phyloP scores from a whole-genome alignment of 1,284 basidiomycete species.

The Ganoderma multipileum region DNA sequence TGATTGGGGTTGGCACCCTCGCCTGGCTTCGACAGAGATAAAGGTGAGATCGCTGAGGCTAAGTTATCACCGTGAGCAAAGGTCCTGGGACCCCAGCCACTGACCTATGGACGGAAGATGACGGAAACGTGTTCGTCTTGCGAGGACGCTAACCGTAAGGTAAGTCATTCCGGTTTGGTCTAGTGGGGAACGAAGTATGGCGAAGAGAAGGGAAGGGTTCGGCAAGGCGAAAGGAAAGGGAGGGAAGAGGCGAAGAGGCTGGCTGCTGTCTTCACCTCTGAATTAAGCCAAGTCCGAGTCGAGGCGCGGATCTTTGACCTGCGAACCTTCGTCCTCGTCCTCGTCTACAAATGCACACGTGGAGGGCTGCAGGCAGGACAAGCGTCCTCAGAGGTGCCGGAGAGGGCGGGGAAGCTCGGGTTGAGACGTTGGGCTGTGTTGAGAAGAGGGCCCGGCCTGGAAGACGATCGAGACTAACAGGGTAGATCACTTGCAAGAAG shows the following conservation, averaged over 20 bases:
- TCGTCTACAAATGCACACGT: too few species aligned
- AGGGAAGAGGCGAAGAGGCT: too few species aligned
- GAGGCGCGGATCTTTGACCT: background rate
- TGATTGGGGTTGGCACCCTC: background rate
- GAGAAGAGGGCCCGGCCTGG: background rate
- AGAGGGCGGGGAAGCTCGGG: background rate
- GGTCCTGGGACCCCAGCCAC: background rate
- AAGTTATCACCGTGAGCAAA: background rate
- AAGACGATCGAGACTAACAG: background rate
- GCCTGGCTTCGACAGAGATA: background rate
- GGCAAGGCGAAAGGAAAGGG: background rate
- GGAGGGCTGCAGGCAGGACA: background rate
- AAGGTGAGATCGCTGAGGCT: background rate
- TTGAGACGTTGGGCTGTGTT: background rate
- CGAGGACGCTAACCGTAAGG: background rate
- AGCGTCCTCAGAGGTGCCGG: background rate
- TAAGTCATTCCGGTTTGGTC: background rate
- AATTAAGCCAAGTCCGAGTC: background rate
- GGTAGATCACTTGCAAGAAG: background rate
- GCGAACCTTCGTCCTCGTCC: background rate
- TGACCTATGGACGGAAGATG: background rate
- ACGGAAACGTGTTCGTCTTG: background rate
- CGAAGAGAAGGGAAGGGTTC: background rate
- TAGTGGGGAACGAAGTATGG: background rate
- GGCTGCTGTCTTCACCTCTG: background rate